Evolutionary conservation across 2,329 filamentous ascomycete genomes (phyloP).

Genomic region (Cladosporium sp.): DNA sequence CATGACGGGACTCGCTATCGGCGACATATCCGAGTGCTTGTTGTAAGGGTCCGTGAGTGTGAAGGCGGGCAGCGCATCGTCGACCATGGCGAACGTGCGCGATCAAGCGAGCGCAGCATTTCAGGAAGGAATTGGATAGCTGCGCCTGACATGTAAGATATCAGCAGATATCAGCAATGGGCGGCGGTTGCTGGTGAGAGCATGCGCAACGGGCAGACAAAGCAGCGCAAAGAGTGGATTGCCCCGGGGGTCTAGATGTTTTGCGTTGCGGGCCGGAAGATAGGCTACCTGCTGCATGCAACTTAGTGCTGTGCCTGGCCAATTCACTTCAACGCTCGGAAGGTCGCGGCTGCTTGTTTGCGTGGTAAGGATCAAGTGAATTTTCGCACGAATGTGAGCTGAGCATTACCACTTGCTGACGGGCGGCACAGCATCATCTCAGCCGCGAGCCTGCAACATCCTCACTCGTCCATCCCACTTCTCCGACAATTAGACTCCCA

Average conservation of each 20-base stretch:
- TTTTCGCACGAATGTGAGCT: too few species aligned
- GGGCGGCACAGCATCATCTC: too few species aligned
- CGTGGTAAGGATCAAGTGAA: too few species aligned
- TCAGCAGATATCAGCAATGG: background rate
- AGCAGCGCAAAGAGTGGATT: background rate
- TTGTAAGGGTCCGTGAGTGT: slow-evolving; percentile 40
- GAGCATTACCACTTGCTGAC: too few species aligned
- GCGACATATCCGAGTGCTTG: slow-evolving; percentile 28
- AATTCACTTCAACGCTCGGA: too few species aligned
- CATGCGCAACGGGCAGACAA: background rate
- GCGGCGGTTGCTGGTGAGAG: background rate
- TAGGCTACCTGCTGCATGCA: too few species aligned
- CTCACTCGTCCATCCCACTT: too few species aligned
- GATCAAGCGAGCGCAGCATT: background rate
- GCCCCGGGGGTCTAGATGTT: background rate
- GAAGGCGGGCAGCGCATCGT: slow-evolving; percentile 35
- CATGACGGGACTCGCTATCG: slow-evolving; percentile 12
- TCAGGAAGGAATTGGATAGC: background rate
- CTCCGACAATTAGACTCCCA: too few species aligned
- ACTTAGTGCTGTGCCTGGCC: too few species aligned
- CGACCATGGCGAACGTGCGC: slow-evolving; percentile 5
- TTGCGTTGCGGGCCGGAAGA: background rate
- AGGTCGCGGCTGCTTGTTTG: too few species aligned
- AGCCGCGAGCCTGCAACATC: too few species aligned
- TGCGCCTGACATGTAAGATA: background rate